Percentiles rank a stretch among this genome's conserved stretches.
phyloP scores from a whole-genome alignment of 2,329 filamentous ascomycete genomes.

The Phaeomoniella chlamydospora region DNA sequence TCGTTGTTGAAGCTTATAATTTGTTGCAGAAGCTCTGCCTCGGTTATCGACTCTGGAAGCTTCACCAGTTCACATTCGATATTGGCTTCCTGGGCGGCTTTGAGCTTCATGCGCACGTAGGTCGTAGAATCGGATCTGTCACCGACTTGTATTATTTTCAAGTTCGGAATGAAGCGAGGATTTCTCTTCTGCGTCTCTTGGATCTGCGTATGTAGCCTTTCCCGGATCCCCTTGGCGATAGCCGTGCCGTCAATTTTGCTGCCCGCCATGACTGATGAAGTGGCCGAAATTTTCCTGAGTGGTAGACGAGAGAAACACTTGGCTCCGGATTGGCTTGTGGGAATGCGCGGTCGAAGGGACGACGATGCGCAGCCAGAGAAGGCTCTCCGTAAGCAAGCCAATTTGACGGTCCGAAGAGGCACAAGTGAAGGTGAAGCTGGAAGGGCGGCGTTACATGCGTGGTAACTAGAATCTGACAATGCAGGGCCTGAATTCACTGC shows the following conservation, averaged over 20 bases:
- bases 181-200: conserved; percentile 66
- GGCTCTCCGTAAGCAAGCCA: background rate
- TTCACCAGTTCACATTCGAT: conserved; percentile 79
- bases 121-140: conserved; percentile 88
- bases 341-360: background rate
- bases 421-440: background rate
- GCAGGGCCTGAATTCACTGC: background rate
- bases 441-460: background rate
- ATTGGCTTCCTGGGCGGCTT: conserved; percentile 88
- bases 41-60: conserved; percentile 65
- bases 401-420: background rate
- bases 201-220: conserved; percentile 68
- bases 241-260: conserved; percentile 90
- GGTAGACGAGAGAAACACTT: background rate
- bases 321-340: background rate
- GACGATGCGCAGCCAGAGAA: background rate
- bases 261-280: conserved; percentile 58
- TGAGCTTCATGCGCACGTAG: conserved; percentile 99
- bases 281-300: conserved; percentile 30
- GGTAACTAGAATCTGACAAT: background rate
- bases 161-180: conserved; percentile 71
- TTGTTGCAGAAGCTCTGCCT: conserved; percentile 72
- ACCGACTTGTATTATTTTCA: conserved; percentile 96
- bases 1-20: conserved; percentile 79
- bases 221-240: conserved; percentile 83